Evolutionary conservation across 2,329 filamentous ascomycete genomes (phyloP), one percentile per base, ranked within the genome.

Genomic region (Cercospora sesami): DNA sequence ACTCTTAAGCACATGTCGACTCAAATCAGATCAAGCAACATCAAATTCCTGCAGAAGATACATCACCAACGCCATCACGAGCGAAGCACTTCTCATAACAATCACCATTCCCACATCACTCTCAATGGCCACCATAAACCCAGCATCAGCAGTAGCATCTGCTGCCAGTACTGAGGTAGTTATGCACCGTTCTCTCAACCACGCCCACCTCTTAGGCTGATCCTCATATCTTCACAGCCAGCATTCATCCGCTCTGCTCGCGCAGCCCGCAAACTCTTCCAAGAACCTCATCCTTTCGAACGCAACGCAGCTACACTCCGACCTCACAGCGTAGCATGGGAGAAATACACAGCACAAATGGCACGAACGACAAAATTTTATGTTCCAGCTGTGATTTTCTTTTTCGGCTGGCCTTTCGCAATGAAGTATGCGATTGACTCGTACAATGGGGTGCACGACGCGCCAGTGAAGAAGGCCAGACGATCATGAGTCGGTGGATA

Each of bases 361-460:
- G 65, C 61, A 4, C 63, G 69, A 5, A 53, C 69, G 14, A 59
- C 63, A 2, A 63, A 31, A 16, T 57, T 70, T 23, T 71, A 68
- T 28, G 36, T 61, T 1, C 23, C 64, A 10, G 69, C 63, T 9
- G 26, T 66, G 26, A 36, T 64, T 6, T 42, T 66, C 10, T 64
- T 71, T 23, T 64, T 69, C 7, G 68, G 66, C 4, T 70, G 66
- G 68, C 69, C 69, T 48, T 69, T 69, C 31, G 69, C 68, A 10
- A 57, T 64, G 68, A 66, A 64, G 31, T 60, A 31, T 8, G 59
- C 58, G 12, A 31, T 71, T 23, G 63, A 71, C 33, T 53, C 39
- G 31, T 67, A 45, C 9, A 71, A 71, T 60, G 69, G 69, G 1
- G 66, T 70, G 1, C 64, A 70, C 36, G 63, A 66, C 26, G 51